phyloP scores from a whole-genome alignment of 108 stramenopile genomes.

The Nitzschia sp. region DNA sequence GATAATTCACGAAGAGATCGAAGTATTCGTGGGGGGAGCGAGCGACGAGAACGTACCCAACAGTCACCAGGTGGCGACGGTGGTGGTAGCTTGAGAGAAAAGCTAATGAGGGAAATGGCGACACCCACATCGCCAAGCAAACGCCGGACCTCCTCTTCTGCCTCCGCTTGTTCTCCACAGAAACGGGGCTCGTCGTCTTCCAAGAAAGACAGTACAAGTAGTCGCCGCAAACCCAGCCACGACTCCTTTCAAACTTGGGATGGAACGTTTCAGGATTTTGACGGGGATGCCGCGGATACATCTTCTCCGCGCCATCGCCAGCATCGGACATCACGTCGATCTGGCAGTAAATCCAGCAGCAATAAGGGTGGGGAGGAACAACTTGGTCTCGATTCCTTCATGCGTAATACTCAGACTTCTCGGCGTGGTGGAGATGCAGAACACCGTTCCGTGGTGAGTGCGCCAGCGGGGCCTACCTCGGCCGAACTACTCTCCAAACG shows the following conservation, averaged over 20 bases:
- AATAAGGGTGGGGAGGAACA: background rate
- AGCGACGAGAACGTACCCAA: background rate
- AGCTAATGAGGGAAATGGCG: background rate
- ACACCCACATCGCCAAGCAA: background rate
- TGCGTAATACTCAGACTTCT: background rate
- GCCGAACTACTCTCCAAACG: conserved; percentile 2
- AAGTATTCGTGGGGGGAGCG: background rate
- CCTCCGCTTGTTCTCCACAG: background rate
- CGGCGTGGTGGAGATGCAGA: conserved; percentile 15
- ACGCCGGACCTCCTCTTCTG: background rate
- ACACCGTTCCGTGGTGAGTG: conserved; percentile 16
- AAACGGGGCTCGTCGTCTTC: background rate
- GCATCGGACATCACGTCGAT: background rate
- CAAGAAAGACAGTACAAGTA: too few species aligned
- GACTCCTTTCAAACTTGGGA: too few species aligned
- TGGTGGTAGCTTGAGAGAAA: background rate
- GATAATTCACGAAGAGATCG: background rate
- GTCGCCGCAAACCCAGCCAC: too few species aligned
- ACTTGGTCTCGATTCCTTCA: conserved; percentile 1
- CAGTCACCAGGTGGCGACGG: background rate
- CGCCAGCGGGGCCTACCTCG: conserved; percentile 9
- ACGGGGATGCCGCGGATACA: background rate
- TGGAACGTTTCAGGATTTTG: too few species aligned
- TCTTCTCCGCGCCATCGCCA: background rate
- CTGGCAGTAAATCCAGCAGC: background rate